phyloP scores from a whole-genome alignment of 148 eudicot species.

The Persicaria maculosa region DNA sequence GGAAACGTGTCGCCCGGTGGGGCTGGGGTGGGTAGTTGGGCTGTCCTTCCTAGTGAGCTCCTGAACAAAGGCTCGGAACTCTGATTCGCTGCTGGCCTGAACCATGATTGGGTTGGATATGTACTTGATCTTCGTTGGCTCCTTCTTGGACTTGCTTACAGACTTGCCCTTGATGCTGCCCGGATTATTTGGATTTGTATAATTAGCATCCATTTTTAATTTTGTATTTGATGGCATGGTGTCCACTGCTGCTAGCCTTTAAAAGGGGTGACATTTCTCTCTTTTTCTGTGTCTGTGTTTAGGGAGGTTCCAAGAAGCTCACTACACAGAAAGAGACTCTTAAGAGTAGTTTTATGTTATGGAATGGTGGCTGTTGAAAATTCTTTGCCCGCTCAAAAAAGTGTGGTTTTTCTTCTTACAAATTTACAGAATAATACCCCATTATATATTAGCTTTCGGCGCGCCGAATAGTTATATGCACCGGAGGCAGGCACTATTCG shows the following conservation, averaged over 20 bases:
- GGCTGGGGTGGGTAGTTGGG: not conserved
- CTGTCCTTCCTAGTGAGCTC: slow-evolving; percentile 29
- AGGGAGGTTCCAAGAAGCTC: slow-evolving; percentile 11
- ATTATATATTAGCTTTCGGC: too few species aligned
- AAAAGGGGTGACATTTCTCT: not conserved
- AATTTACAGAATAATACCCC: too few species aligned
- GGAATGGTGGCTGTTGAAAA: slow-evolving; percentile 4
- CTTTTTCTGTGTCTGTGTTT: not conserved
- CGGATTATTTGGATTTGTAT: not conserved
- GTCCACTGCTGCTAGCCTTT: not conserved
- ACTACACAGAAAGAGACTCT: not conserved
- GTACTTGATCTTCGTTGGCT: slow-evolving; percentile 32
- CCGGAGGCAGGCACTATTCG: too few species aligned
- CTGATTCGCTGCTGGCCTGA: slow-evolving; percentile 25
- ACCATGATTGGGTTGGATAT: slow-evolving; percentile 42
- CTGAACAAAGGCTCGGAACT: slow-evolving; percentile 38
- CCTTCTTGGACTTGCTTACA: slow-evolving; percentile 4
- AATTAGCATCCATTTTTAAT: slow-evolving; percentile 3
- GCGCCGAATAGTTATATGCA: too few species aligned
- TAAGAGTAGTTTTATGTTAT: not conserved
- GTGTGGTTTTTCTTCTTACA: not conserved
- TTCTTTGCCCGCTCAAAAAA: slow-evolving; percentile 2
- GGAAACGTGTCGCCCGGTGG: not conserved
- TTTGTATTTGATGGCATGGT: not conserved
- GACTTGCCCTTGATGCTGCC: slow-evolving; percentile 3